These are phyloP conservation scores for Euphorbia corollata DNA, from an alignment of 441 rosid genomes.

Conservation along the genomic window DNA sequence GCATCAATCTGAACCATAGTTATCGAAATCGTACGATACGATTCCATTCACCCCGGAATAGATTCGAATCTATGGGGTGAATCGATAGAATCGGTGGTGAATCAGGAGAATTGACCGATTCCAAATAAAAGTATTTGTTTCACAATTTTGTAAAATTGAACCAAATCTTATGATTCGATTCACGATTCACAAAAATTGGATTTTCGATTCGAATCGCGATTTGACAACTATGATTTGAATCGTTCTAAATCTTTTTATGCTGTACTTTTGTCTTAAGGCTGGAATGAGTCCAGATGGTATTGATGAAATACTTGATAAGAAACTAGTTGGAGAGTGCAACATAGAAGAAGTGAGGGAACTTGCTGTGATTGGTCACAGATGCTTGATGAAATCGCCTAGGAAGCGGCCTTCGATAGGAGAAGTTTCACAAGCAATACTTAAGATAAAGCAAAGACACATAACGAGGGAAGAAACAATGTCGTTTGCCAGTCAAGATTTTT, in stretches of 20 bases:
- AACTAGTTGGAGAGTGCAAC: constrained; percentile 53
- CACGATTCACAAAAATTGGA: too few species aligned
- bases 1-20: neutral
- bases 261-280: constrained; percentile 41
- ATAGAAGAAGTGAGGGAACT: constrained; percentile 61
- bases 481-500: constrained; percentile 41
- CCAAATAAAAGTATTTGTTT: too few species aligned
- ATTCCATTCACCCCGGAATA: too few species aligned
- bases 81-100: too few species aligned
- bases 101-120: too few species aligned
- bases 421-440: constrained; percentile 67
- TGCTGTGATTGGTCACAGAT: constrained; percentile 60
- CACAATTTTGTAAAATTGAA: too few species aligned
- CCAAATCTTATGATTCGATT: too few species aligned
- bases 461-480: constrained; percentile 50
- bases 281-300: constrained; percentile 82
- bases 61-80: too few species aligned
- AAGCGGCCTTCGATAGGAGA: constrained; percentile 77
- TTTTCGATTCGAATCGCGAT: too few species aligned
- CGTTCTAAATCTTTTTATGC: neutral
- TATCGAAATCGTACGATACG: too few species aligned
- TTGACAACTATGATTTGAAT: too few species aligned
- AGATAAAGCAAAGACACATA: constrained; percentile 50
- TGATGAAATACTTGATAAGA: constrained; percentile 70
- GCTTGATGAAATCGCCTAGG: constrained; percentile 67